phyloP scores from a whole-genome alignment of 1,139 yeast genomes.

The Barnettozyma hawaiiensis region DNA sequence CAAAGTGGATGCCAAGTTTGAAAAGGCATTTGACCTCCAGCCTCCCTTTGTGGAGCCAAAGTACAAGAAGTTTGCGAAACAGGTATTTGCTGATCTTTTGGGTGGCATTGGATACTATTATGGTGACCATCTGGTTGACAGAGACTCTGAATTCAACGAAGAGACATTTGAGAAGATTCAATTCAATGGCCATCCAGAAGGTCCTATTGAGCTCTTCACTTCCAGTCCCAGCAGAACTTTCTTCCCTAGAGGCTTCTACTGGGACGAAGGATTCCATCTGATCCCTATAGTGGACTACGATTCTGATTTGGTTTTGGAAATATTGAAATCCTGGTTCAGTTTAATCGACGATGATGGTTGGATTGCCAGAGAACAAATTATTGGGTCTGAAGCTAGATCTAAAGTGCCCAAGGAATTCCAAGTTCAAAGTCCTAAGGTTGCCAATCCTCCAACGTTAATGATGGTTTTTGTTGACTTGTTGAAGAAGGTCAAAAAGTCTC shows the following conservation, averaged over 20 bases:
- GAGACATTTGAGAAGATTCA: constrained; percentile 52
- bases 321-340: constrained; percentile 81
- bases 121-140: constrained; percentile 83
- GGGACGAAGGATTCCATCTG: constrained; percentile 98
- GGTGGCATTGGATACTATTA: constrained; percentile 90
- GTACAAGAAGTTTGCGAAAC: constrained; percentile 61
- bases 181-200: constrained; percentile 48
- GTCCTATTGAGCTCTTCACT: constrained; percentile 69
- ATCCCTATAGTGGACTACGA: constrained; percentile 80
- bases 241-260: constrained; percentile 94
- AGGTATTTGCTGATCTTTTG: constrained; percentile 70
- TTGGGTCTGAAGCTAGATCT: constrained; percentile 86
- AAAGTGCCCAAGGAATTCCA: constrained; percentile 85
- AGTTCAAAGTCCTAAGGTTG: constrained; percentile 84
- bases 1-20: constrained; percentile 52
- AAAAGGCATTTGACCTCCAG: constrained; percentile 45
- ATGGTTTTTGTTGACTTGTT: constrained; percentile 68
- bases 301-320: constrained; percentile 75
- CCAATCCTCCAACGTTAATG: constrained; percentile 94
- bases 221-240: constrained; percentile 90
- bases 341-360: constrained; percentile 92
- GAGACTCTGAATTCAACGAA: constrained; percentile 63
- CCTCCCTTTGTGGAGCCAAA: constrained; percentile 48
- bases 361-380: constrained; percentile 93
- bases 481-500: constrained; percentile 34